Conservation (phyloP, 2,329 filamentous ascomycete genomes). For the Capronia americana region DNA sequence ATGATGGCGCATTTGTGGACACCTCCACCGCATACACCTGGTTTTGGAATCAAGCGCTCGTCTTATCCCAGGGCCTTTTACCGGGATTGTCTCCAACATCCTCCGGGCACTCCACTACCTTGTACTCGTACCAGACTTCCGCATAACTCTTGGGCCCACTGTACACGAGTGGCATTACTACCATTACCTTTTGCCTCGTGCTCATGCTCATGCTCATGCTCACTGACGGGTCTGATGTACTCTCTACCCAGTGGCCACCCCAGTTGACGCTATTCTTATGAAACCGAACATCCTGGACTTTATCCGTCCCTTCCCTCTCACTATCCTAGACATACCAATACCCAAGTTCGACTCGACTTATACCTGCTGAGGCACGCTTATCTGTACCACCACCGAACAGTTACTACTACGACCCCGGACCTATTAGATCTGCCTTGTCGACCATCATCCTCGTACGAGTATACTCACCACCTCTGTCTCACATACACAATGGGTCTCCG, state of each 20-base stretch:
- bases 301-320: neutral
- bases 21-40: slow-evolving; percentile 9
- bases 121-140: slow-evolving; percentile 23
- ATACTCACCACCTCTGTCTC: neutral
- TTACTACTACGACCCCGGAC: no score
- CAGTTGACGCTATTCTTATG: slow-evolving; percentile 13
- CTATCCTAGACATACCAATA: neutral
- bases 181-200: slow-evolving; percentile 20
- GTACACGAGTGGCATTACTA: slow-evolving; percentile 8
- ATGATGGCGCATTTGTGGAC: slow-evolving; percentile 20
- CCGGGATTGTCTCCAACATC: slow-evolving; percentile 23
- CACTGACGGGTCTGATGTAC: slow-evolving; percentile 20
- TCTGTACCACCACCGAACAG: neutral
- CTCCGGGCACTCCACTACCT: slow-evolving; percentile 24
- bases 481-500: slow-evolving; percentile 34
- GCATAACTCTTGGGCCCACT: slow-evolving; percentile 20
- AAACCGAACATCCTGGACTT: neutral
- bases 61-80: slow-evolving; percentile 18
- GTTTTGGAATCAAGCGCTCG: slow-evolving; percentile 8
- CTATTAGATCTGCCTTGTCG: neutral
- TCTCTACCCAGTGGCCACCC: slow-evolving; percentile 4
- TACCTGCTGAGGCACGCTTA: neutral
- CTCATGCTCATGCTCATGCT: slow-evolving; percentile 14
- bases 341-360: neutral
- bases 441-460: neutral